These are phyloP conservation scores for Aspergillus jensenii DNA, from an alignment of 2,329 filamentous ascomycete genomes.

Conservation along the genomic window DNA sequence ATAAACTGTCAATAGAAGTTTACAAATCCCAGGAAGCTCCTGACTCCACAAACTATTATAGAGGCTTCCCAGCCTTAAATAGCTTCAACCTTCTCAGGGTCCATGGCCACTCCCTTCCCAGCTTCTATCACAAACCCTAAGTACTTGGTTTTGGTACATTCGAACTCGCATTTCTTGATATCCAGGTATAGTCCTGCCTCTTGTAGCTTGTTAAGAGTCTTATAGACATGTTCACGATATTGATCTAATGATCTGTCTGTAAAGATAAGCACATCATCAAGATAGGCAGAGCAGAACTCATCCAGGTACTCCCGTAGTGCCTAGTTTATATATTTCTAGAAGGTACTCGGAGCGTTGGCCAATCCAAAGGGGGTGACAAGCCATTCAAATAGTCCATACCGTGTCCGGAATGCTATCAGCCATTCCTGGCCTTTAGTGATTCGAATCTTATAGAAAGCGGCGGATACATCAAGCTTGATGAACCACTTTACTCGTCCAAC, in stretches of 20 bases:
- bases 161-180: not conserved
- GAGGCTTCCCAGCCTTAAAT: not conserved
- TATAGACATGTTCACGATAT: not conserved
- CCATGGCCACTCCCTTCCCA: not conserved
- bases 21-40: not conserved
- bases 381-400: conserved; percentile 29
- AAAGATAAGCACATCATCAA: conserved; percentile 23
- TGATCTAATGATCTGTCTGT: not conserved
- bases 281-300: conserved; percentile 6
- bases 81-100: not conserved
- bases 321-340: conserved; percentile 18
- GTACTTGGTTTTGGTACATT: not conserved
- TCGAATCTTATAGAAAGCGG: not conserved
- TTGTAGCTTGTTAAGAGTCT: not conserved
- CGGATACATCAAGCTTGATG: not conserved
- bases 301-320: conserved; percentile 11
- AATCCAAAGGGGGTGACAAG: conserved; percentile 29
- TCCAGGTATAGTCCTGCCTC: not conserved
- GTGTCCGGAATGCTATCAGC: conserved; percentile 13
- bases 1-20: not conserved
- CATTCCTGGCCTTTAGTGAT: not conserved
- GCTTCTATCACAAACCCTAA: not conserved
- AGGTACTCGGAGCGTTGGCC: conserved; percentile 13
- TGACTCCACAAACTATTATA: not conserved
- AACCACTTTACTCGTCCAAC: not conserved